These are phyloP conservation scores for Xylariales sp. DNA, from an alignment of 2,329 filamentous ascomycete genomes.

Conservation along the genomic window DNA sequence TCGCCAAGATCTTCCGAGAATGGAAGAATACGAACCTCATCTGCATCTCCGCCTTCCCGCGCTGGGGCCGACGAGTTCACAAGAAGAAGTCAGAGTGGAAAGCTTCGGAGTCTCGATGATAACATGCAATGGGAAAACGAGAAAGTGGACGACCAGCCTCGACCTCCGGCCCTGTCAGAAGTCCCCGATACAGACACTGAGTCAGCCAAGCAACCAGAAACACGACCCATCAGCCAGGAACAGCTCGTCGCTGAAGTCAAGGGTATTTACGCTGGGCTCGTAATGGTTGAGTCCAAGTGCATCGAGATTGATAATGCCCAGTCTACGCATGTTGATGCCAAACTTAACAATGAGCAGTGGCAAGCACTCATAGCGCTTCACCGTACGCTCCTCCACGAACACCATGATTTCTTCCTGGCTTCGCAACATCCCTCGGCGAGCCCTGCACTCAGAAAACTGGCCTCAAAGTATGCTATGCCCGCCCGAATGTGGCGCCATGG, in stretches of 20 bases:
- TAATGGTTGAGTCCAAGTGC: slow-evolving; percentile 83
- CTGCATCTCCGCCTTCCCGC: too few relatives aligned
- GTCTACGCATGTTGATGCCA: slow-evolving; percentile 11
- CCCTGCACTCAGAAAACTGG: slow-evolving; percentile 60
- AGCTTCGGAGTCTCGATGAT: too few relatives aligned
- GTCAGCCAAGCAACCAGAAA: slow-evolving; percentile 24
- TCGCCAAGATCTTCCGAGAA: too few relatives aligned
- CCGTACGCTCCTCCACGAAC: slow-evolving; percentile 73
- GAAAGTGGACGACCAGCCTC: too few relatives aligned
- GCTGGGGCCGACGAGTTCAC: too few relatives aligned
- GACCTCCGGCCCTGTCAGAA: too few relatives aligned
- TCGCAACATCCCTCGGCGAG: slow-evolving; percentile 80
- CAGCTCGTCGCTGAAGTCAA: slow-evolving; percentile 79
- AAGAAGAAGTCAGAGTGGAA: too few relatives aligned
- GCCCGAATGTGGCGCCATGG: slow-evolving; percentile 91
- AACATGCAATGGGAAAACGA: too few relatives aligned
- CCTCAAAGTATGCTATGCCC: slow-evolving; percentile 84
- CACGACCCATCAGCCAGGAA: slow-evolving; percentile 65
- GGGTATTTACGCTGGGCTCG: slow-evolving; percentile 74
- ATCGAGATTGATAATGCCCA: slow-evolving; percentile 53
- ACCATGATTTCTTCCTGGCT: slow-evolving; percentile 82
- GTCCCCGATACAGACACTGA: too few relatives aligned
- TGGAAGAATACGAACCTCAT: too few relatives aligned
- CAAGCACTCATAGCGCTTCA: slow-evolving; percentile 79
- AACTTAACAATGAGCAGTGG: slow-evolving; percentile 67